Evolutionary conservation across 495 filamentous ascomycete species (phyloP).

Genomic region (Hypoxylon fuscum): DNA sequence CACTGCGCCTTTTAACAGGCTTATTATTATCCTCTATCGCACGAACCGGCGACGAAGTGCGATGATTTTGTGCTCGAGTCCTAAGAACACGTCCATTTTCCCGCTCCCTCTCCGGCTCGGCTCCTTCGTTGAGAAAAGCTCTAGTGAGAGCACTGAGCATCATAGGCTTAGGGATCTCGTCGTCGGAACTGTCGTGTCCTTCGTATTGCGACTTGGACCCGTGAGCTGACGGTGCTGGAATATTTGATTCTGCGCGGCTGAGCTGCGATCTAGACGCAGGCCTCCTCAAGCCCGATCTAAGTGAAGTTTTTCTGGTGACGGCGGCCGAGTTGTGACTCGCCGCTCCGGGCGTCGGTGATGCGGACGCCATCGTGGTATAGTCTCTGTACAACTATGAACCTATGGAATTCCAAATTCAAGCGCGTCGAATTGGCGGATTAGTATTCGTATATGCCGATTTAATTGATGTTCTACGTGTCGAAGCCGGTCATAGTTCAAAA

Average conservation of each 20-base stretch:
- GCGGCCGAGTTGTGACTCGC: constrained; percentile 47
- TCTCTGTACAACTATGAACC: not conserved
- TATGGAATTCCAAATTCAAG: constrained; percentile 19
- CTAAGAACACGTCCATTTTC: constrained; percentile 66
- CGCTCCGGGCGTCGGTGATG: constrained; percentile 50
- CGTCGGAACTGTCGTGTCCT: constrained; percentile 75
- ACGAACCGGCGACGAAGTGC: constrained; percentile 59
- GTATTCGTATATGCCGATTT: constrained; percentile 30
- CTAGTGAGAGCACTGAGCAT: constrained; percentile 84
- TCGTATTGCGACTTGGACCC: constrained; percentile 44
- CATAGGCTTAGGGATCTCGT: constrained; percentile 74
- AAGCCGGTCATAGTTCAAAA: constrained; percentile 41
- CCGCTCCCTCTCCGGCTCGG: constrained; percentile 64
- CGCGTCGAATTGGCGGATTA: constrained; percentile 41
- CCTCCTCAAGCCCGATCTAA: constrained; percentile 54
- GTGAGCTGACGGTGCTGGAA: constrained; percentile 35
- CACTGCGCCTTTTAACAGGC: constrained; percentile 46
- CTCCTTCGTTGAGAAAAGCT: constrained; percentile 72
- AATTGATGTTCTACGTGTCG: constrained; percentile 48
- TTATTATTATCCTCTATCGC: constrained; percentile 53
- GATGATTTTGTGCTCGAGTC: constrained; percentile 59
- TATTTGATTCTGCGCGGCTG: constrained; percentile 51
- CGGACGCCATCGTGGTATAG: constrained; percentile 44
- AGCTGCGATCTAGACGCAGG: constrained; percentile 45
- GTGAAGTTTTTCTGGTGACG: constrained; percentile 51